Evolutionary conservation across 257 asterid species (phyloP).

Genomic region (Hygrophila difformis): DNA sequence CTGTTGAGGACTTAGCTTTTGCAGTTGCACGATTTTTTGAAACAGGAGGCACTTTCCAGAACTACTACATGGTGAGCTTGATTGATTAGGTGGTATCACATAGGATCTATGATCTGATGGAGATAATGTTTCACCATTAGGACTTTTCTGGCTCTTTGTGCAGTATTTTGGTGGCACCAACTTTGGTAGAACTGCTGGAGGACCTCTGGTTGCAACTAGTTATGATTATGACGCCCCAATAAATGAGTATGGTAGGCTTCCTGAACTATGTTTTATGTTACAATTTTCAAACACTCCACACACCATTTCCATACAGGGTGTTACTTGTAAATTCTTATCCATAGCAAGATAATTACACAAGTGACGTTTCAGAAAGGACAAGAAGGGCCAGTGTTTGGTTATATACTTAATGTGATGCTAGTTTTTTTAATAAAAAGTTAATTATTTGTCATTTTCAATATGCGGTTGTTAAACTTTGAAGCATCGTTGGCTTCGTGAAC

Average conservation of each 20-base stretch:
- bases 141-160: not conserved
- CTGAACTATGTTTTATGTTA: conserved; percentile 3
- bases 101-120: conserved; percentile 5
- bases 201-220: conserved; percentile 74
- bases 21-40: conserved; percentile 82
- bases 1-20: conserved; percentile 79
- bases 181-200: conserved; percentile 84
- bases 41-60: conserved; percentile 79
- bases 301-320: conserved; percentile 3
- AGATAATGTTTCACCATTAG: not conserved
- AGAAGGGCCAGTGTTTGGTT: no score
- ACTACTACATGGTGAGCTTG: conserved; percentile 70
- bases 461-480: no score
- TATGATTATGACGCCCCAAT: conserved; percentile 83
- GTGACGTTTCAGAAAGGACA: no score
- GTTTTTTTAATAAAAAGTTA: no score
- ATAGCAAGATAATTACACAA: no score
- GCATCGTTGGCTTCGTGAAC: no score
- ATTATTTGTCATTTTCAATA: no score
- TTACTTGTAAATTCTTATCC: no score
- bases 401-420: no score
- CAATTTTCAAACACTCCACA: not conserved
- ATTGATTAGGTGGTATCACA: conserved; percentile 1
- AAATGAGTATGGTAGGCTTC: conserved; percentile 62
- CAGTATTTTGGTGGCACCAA: conserved; percentile 90